A percentile compares a stretch with the other conserved stretches of the same genome.
These are phyloP conservation scores for Quercus phellos DNA, from an alignment of 331 rosid genomes.

Conservation along the genomic window DNA sequence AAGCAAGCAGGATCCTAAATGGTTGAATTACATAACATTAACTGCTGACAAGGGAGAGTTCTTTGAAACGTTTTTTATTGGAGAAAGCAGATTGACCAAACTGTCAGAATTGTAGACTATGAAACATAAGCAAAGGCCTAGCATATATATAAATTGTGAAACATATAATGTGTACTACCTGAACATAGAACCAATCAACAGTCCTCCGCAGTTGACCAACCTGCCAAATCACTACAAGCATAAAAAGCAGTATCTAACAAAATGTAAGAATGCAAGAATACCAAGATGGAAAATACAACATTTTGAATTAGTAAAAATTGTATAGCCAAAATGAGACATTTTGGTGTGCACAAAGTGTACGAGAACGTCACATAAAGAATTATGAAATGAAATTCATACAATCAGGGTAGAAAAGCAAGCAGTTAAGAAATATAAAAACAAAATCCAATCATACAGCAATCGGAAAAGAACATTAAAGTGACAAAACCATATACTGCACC, in stretches of 20 bases:
- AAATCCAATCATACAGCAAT: no score
- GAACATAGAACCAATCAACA: conserved; percentile 69
- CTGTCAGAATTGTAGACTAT: background rate
- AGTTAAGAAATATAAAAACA: no score
- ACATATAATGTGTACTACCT: conserved; percentile 38
- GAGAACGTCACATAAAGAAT: no score
- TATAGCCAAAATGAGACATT: no score
- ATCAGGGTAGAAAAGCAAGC: no score
- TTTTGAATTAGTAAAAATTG: no score
- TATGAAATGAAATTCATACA: no score
- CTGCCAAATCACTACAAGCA: conserved; percentile 44
- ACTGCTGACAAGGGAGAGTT: background rate
- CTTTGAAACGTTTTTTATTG: background rate
- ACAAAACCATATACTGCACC: no score
- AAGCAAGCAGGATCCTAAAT: background rate
- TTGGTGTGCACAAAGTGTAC: no score
- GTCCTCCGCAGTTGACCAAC: conserved; percentile 75
- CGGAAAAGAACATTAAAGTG: no score
- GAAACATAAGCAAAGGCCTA: background rate
- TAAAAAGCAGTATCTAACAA: conserved; percentile 7
- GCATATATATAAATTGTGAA: background rate
- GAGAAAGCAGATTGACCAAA: background rate
- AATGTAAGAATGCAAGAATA: background rate
- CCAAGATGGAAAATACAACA: background rate
- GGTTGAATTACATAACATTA: background rate